phyloP scores from a whole-genome alignment of 495 filamentous ascomycete species.

The Penicillium lividum region DNA sequence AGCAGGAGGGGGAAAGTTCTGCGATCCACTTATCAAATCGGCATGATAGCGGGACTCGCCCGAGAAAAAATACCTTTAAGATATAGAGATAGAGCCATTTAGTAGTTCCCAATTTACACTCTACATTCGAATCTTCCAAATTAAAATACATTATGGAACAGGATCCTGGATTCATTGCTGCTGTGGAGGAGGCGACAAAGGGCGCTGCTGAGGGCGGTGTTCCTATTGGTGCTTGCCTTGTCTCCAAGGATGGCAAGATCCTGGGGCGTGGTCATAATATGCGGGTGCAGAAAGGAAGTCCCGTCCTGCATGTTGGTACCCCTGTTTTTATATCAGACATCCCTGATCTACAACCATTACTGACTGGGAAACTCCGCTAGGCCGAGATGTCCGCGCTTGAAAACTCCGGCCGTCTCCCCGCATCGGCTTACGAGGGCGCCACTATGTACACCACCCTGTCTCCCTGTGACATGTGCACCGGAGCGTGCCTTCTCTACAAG shows the following conservation, averaged over 20 bases:
- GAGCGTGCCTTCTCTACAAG: conserved; percentile 79
- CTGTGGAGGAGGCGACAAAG: conserved; percentile 74
- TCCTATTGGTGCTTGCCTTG: conserved; percentile 78
- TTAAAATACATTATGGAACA: conserved; percentile 39
- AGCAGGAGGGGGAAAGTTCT: conserved; percentile 20
- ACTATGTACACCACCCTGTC: conserved; percentile 90
- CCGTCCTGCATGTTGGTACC: conserved; percentile 70
- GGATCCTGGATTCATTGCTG: conserved; percentile 54
- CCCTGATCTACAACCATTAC: background rate
- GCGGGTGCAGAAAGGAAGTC: conserved; percentile 73
- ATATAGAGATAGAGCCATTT: background rate
- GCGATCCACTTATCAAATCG: conserved; percentile 19
- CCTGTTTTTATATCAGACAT: background rate
- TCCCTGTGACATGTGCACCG: conserved; percentile 88
- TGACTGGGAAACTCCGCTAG: conserved; percentile 37
- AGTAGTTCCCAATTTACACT: background rate
- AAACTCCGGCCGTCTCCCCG: conserved; percentile 73
- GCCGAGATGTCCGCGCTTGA: conserved; percentile 81
- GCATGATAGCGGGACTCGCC: conserved; percentile 22
- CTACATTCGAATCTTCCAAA: background rate
- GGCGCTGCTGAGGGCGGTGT: conserved; percentile 75
- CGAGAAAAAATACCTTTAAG: conserved; percentile 1
- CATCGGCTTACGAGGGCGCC: conserved; percentile 66
- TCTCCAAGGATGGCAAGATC: conserved; percentile 68
- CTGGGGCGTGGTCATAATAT: conserved; percentile 82